These are phyloP conservation scores for Boletus huronensis DNA, from an alignment of 768 basidiomycete species.

Conservation along the genomic window DNA sequence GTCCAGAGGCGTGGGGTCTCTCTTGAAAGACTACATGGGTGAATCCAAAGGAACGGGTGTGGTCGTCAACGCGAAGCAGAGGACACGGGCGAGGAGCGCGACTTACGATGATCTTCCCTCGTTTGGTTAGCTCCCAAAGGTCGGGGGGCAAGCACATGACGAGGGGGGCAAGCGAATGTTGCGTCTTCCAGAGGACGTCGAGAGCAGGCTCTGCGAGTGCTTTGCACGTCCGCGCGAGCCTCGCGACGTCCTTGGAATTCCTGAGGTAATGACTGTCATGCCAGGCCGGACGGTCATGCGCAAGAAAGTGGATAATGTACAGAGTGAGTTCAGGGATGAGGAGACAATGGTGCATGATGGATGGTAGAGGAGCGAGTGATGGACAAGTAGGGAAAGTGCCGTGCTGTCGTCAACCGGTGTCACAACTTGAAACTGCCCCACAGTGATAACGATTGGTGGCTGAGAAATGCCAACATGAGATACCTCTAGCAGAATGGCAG, in stretches of 20 bases:
- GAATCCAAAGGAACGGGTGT: not conserved
- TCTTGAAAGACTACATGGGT: conserved; percentile 19
- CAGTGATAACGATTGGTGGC: not conserved
- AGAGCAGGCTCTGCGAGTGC: conserved; percentile 27
- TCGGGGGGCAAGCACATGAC: conserved; percentile 28
- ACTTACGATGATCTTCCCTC: conserved; percentile 24
- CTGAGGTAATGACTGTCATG: conserved; percentile 16
- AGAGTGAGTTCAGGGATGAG: conserved; percentile 26
- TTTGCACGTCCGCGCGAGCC: conserved; percentile 30
- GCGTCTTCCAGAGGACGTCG: conserved; percentile 30
- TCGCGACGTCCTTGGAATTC: conserved; percentile 24
- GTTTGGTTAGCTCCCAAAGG: conserved; percentile 21
- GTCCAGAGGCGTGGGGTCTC: conserved; percentile 17
- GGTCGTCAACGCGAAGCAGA: not conserved
- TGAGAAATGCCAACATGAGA: not conserved
- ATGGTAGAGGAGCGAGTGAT: not conserved
- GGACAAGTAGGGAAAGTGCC: not conserved
- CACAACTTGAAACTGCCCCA: not conserved
- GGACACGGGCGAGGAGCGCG: not conserved
- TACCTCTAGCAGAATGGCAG: not conserved
- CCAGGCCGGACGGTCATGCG: conserved; percentile 16
- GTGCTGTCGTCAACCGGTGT: not conserved
- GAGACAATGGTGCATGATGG: conserved; percentile 29
- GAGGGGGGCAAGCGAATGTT: conserved; percentile 28
- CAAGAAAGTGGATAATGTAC: conserved; percentile 24